Conservation (phyloP, 2,329 filamentous ascomycete species). For the Sordariomycetes sp. region DNA sequence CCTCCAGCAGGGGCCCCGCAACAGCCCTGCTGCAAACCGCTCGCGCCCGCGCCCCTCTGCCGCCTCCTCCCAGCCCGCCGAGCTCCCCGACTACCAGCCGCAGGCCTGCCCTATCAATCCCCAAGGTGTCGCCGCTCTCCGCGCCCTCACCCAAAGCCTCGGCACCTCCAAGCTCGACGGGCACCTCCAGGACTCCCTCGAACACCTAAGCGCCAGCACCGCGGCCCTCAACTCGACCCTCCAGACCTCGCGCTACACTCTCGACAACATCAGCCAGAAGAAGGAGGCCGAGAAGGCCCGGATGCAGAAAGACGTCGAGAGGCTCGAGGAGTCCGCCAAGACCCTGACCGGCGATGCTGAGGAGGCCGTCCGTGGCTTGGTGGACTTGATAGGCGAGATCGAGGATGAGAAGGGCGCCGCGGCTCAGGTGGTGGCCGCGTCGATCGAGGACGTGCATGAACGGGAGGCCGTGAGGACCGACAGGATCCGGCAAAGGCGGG, state of each 20-base stretch:
- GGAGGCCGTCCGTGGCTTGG: constrained; percentile 30
- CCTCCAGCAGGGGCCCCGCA: neutral
- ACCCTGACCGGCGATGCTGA: constrained; percentile 34
- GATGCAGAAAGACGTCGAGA: neutral
- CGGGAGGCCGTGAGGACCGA: constrained; percentile 6
- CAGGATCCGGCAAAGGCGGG: constrained; percentile 7
- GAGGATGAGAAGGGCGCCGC: constrained; percentile 35
- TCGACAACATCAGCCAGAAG: neutral
- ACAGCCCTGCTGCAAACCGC: neutral
- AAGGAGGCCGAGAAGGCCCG: constrained; percentile 2
- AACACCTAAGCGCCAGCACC: neutral
- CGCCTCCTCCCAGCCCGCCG: neutral
- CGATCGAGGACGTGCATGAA: constrained; percentile 6
- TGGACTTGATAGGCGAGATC: constrained; percentile 37
- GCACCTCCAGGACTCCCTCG: constrained; percentile 2
- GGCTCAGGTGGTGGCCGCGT: constrained; percentile 19
- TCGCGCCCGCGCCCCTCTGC: neutral
- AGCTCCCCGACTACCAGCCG: neutral
- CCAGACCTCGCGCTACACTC: neutral
- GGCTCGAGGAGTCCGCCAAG: neutral
- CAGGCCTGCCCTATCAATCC: neutral
- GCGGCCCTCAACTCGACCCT: neutral
- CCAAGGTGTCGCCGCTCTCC: neutral
- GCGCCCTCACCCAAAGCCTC: constrained; percentile 1
- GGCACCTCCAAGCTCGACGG: constrained; percentile 3